phyloP scores from a whole-genome alignment of 768 basidiomycete genomes.

The Russula vinacea region DNA sequence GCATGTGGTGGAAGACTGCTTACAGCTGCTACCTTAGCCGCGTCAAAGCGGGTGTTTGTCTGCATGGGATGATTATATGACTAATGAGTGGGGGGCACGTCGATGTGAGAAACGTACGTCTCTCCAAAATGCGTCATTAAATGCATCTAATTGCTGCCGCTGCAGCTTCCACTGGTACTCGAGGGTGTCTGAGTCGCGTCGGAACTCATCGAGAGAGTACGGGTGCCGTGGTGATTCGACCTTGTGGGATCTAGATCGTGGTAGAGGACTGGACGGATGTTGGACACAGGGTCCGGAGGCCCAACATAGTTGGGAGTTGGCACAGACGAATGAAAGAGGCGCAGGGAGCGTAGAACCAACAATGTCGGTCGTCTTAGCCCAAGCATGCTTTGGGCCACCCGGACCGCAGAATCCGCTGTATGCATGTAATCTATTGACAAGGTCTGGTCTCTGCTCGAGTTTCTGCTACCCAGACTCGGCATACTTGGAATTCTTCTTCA shows the following conservation, averaged over 20 bases:
- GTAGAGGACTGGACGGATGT: conserved; percentile 78
- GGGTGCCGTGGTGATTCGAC: conserved; percentile 47
- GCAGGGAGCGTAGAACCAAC: conserved; percentile 25
- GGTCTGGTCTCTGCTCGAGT: neutral
- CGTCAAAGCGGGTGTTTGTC: conserved; percentile 80
- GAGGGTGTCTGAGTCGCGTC: conserved; percentile 37
- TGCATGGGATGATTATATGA: conserved; percentile 34
- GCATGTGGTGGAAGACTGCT: conserved; percentile 51
- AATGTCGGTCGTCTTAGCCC: conserved; percentile 13
- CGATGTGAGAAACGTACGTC: conserved; percentile 52
- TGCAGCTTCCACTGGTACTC: conserved; percentile 71
- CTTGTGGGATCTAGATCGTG: conserved; percentile 45
- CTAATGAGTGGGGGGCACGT: neutral
- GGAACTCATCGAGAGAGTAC: conserved; percentile 77
- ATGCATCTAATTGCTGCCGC: conserved; percentile 67
- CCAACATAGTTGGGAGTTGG: conserved; percentile 47
- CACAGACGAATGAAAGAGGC: conserved; percentile 26
- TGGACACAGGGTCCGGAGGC: conserved; percentile 73
- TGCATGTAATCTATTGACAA: conserved; percentile 5
- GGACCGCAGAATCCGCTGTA: neutral
- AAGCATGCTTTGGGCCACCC: neutral
- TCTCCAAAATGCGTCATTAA: conserved; percentile 77
- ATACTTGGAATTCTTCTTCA: conserved; percentile 31
- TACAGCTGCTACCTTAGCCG: conserved; percentile 59
- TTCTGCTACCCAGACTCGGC: conserved; percentile 24